Conservation (phyloP, 2,329 filamentous ascomycete genomes). For the Pseudogymnoascus sp. region DNA sequence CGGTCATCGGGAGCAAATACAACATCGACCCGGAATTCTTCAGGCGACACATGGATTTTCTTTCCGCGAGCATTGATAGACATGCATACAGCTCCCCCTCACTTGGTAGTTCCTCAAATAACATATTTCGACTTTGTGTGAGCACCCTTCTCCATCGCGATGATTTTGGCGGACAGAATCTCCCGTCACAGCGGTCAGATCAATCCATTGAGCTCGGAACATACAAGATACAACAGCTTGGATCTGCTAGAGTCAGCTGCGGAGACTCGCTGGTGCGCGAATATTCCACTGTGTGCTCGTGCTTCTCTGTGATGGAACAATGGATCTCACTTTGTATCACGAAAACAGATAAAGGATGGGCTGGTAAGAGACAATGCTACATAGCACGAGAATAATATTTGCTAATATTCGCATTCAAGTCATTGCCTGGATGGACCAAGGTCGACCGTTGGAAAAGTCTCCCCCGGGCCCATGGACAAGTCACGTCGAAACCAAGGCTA, state of each 20-base stretch:
- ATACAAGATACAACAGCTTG: slow-evolving; percentile 4
- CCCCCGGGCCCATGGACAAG: slow-evolving; percentile 4
- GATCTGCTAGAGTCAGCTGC: neutral
- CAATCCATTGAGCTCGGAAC: slow-evolving; percentile 5
- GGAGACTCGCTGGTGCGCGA: slow-evolving; percentile 13
- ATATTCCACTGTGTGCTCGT: slow-evolving; percentile 11
- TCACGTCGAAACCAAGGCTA: slow-evolving; percentile 11
- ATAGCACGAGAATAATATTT: neutral
- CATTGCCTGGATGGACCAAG: slow-evolving; percentile 7
- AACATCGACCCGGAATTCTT: slow-evolving; percentile 15
- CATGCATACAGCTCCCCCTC: slow-evolving; percentile 10
- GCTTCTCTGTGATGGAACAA: slow-evolving; percentile 14
- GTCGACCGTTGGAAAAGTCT: slow-evolving; percentile 6
- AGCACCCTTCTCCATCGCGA: slow-evolving; percentile 11
- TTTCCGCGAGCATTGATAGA: slow-evolving; percentile 4
- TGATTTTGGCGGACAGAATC: slow-evolving; percentile 11
- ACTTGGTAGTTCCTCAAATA: slow-evolving; percentile 5
- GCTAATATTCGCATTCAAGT: neutral
- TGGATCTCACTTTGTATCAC: slow-evolving; percentile 14
- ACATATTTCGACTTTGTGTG: slow-evolving; percentile 11
- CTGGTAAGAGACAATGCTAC: slow-evolving; percentile 11
- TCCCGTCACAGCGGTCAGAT: slow-evolving; percentile 11
- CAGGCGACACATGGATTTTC: slow-evolving; percentile 13
- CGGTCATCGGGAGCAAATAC: slow-evolving; percentile 12
- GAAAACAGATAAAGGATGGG: slow-evolving; percentile 10